Conservation (phyloP, 2,329 filamentous ascomycete species). For the Penicillium sp. region DNA sequence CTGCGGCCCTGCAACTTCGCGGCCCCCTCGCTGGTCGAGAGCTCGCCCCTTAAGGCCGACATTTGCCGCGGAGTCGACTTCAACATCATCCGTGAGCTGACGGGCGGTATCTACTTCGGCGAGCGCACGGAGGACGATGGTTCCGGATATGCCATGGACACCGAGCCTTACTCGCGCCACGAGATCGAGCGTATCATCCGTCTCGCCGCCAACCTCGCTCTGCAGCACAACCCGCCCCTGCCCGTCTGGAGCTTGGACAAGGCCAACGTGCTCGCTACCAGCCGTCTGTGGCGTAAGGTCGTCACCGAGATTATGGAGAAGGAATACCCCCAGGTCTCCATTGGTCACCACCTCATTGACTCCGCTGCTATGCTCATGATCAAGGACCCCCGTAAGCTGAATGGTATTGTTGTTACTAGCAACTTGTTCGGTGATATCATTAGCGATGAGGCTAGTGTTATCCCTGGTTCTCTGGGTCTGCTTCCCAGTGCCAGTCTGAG, state of each 20-base stretch:
- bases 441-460: slow-evolving; percentile 90
- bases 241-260: slow-evolving; percentile 89
- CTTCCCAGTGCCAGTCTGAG: slow-evolving; percentile 84
- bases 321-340: slow-evolving; percentile 83
- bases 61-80: slow-evolving; percentile 87
- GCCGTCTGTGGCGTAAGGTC: slow-evolving; percentile 82
- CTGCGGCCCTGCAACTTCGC: slow-evolving; percentile 95
- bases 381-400: slow-evolving; percentile 83
- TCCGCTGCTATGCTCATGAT: slow-evolving; percentile 97
- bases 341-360: slow-evolving; percentile 90
- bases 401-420: slow-evolving; percentile 87
- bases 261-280: slow-evolving; percentile 92
- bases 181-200: slow-evolving; percentile 89
- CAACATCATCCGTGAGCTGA: slow-evolving; percentile 87
- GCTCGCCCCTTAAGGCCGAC: slow-evolving; percentile 80
- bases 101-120: slow-evolving; percentile 93
- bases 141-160: slow-evolving; percentile 75
- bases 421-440: slow-evolving; percentile 98
- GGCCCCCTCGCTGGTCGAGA: slow-evolving; percentile 76
- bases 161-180: slow-evolving; percentile 75
- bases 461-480: slow-evolving; percentile 84
- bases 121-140: slow-evolving; percentile 74
- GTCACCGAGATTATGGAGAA: slow-evolving; percentile 79
- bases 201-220: slow-evolving; percentile 75
- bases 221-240: slow-evolving; percentile 70